phyloP scores from a whole-genome alignment of 805 yeast genomes.

The Hanseniaspora nectarophila region DNA sequence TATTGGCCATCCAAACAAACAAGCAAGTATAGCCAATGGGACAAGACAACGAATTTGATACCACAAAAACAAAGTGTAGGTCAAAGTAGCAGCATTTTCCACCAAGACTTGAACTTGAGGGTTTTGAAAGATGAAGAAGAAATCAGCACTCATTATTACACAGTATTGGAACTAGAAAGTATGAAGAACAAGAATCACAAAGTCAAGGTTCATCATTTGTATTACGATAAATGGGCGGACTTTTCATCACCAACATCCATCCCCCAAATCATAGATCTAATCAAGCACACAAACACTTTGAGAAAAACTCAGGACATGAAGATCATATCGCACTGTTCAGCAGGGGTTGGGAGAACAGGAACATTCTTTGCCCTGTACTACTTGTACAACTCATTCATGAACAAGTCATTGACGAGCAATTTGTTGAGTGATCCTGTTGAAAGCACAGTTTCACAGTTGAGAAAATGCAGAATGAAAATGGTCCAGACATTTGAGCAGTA shows the following conservation, averaged over 20 bases:
- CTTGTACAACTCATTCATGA: conserved; percentile 18
- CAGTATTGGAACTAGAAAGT: conserved; percentile 18
- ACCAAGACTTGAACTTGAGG: conserved; percentile 19
- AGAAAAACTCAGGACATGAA: conserved; percentile 32
- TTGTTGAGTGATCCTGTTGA: conserved; percentile 24
- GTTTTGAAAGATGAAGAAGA: conserved; percentile 14
- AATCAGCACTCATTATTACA: conserved; percentile 23
- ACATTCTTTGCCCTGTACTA: conserved; percentile 53
- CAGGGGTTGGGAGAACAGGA: conserved; percentile 96
- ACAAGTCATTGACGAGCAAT: conserved; percentile 19
- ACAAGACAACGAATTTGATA: not conserved
- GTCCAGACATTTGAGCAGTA: conserved; percentile 29
- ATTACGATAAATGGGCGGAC: conserved; percentile 74
- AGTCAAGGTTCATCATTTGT: conserved; percentile 46
- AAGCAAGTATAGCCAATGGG: not conserved
- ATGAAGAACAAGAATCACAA: not conserved
- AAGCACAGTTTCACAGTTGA: conserved; percentile 26
- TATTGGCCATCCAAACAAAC: conserved; percentile 48
- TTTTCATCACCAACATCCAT: conserved; percentile 47
- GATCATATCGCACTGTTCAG: conserved; percentile 80
- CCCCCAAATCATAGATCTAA: conserved; percentile 26
- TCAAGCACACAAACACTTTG: conserved; percentile 24
- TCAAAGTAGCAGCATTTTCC: conserved; percentile 21
- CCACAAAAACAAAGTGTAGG: conserved; percentile 13
- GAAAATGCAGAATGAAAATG: conserved; percentile 29